Base-by-base conservation (phyloP, 2,329 filamentous ascomycete species). In the Akanthomyces muscarius region DNA sequence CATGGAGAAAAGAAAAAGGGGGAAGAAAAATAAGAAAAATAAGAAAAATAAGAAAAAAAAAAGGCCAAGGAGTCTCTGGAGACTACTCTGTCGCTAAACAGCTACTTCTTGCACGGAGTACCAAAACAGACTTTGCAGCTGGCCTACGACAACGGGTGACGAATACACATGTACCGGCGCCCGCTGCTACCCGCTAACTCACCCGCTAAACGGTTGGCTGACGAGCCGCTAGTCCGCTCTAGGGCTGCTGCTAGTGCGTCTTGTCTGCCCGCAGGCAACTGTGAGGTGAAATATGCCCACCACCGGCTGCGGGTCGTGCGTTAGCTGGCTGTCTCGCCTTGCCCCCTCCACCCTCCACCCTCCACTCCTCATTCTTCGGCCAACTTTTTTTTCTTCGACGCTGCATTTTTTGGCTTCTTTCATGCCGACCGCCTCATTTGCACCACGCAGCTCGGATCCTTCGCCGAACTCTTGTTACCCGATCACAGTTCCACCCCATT, bases 341-440 rank as follows among this genome's bases (percentile, higher is more conserved):
- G 7, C 21, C 57, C 51, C 42, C 62, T 25, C 54, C 13, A 33
- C 36, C 42, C 62, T 25, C 54, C 13, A 33, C 36, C 61, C 61
- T 54, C 51, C 51, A 47, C 53, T 62, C 60, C 61, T 56, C 61
- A 50, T 36, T 25, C 52, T 64, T 61, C 63, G 63, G 63, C 63
- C 58, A 64, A 64, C 63, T 64, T 64, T 61, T 61, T 63, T 50
- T 50, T 51, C 23, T 42, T 60, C 56, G 50, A 42, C 62, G 38
- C 30, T 36, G 38, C 58, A 61, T 36, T 36, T 61, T 42, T 53
- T 53, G 41, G 48, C 48, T 30, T 61, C 48, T 41, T 53, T 61
- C 58, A 45, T 14, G 41, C 58, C 56, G 52, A 47, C 23, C 41
- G 38, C 41, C 58, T 52, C 58, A 18, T n/a, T 25, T 53, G 58